Evolutionary conservation across 441 rosid species (phyloP), one percentile per base, ranked within the genome.

Genomic region (Croton laevigatus): DNA sequence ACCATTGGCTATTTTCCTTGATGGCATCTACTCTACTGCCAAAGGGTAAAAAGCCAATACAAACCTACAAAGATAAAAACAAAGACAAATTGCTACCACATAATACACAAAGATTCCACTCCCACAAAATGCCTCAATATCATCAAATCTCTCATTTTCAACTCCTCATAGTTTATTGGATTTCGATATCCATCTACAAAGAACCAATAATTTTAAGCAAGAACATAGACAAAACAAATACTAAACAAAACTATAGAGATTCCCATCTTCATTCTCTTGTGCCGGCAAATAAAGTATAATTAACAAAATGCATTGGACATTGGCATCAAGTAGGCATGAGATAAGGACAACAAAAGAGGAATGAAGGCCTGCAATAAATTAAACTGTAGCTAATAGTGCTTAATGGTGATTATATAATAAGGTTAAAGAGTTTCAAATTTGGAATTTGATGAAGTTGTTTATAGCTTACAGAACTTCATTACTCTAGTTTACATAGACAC

Each of bases 241-340:
- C 8, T 4, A 71, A 22, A 23, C n/a, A 42, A 72, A 66, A 57
- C 5, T 36, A 13, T 32, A 59, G 20, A 57, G 48, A 65, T 61
- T 51, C 61, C 59, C 8, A n/a, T 51, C 14, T 16, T 32, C 69
- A 65, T 37, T 72, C 42, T 34, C 61, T 51, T 16, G 37, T 52
- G 82, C 85, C 81, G 85, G 82, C 89, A 57, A 13, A 54, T 51
- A 67, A 52, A 20, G 22, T 38, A 66, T 63, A 71, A 11, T 36
- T 19, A 68, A 55, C 58, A 16, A 36, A 59, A 59, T 66, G 70
- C 76, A 62, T 46, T 64, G 64, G 79, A 65, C 69, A 68, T 65
- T 40, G 27, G 51, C 72, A 32, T 34, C 63, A 23, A 7, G 9
- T 34, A 36, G 42, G 32, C 59, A 59, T 48, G 40, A 32, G 16